These are phyloP conservation scores for Omphalea diandra DNA, from an alignment of 441 rosid genomes.

Conservation along the genomic window DNA sequence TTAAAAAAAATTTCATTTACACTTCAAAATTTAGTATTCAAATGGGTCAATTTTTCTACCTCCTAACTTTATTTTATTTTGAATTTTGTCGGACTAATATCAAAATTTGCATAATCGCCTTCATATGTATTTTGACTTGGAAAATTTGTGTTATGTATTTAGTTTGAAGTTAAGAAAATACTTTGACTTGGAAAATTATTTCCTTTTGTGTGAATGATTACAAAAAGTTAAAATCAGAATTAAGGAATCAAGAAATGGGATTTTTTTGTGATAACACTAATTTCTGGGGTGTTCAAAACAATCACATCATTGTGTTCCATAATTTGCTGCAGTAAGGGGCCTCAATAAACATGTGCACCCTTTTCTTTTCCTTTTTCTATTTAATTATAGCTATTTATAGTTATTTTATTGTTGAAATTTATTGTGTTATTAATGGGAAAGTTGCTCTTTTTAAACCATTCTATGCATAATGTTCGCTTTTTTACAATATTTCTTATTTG, in stretches of 20 bases:
- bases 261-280: conserved; percentile 80
- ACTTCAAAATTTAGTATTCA: too few species aligned
- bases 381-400: neutral
- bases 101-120: too few species aligned
- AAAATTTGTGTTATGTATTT: too few species aligned
- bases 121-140: too few species aligned
- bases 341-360: conserved; percentile 74
- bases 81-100: too few species aligned
- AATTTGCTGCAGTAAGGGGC: conserved; percentile 93
- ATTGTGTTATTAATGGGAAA: neutral
- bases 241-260: conserved; percentile 58
- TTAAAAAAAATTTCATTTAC: too few species aligned
- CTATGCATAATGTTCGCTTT: neutral
- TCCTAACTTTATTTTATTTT: too few species aligned
- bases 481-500: neutral
- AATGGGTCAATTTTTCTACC: too few species aligned
- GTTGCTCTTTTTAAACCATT: neutral
- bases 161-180: too few species aligned
- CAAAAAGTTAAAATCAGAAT: conserved; percentile 17
- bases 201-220: neutral
- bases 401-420: neutral
- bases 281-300: conserved; percentile 71
- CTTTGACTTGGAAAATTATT: too few species aligned
- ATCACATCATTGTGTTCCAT: conserved; percentile 73
- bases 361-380: too few species aligned